These are phyloP conservation scores for Lomentospora prolificans DNA, from an alignment of 2,329 filamentous ascomycete species.

Conservation along the genomic window DNA sequence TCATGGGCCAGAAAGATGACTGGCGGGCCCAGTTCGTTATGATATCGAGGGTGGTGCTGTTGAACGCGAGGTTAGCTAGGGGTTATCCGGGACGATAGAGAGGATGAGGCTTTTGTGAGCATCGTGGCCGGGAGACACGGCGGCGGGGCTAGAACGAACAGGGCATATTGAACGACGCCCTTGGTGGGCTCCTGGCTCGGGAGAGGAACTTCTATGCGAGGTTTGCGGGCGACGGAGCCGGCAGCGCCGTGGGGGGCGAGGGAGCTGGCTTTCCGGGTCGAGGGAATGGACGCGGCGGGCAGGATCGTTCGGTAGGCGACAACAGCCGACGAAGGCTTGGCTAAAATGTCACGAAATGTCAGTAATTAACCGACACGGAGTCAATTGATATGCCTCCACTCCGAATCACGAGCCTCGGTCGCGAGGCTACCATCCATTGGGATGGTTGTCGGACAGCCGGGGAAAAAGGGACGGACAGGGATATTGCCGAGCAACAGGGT, in stretches of 20 bases:
- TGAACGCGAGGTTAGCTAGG: neutral
- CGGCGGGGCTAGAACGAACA: conserved; percentile 47
- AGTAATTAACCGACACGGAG: neutral
- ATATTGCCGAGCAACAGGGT: neutral
- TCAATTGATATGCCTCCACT: neutral
- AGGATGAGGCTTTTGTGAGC: neutral
- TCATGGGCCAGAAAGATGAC: conserved; percentile 83
- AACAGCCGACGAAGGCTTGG: conserved; percentile 4
- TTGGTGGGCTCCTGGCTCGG: conserved; percentile 72
- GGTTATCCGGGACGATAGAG: neutral
- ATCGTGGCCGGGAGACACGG: neutral
- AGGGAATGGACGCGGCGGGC: conserved; percentile 56
- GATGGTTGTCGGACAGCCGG: neutral
- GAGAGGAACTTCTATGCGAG: conserved; percentile 63
- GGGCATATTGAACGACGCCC: conserved; percentile 72
- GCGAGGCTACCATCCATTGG: neutral
- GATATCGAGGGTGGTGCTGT: conserved; percentile 66
- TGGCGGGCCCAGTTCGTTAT: conserved; percentile 79
- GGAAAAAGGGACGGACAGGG: neutral
- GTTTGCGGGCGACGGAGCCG: conserved; percentile 36
- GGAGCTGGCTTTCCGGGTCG: conserved; percentile 52
- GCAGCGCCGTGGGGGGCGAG: conserved; percentile 44
- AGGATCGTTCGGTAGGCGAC: conserved; percentile 32
- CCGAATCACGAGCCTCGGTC: neutral
- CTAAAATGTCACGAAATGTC: neutral